Conservation (phyloP, 2,329 filamentous ascomycete species). For the Penicillium oxalicum region DNA sequence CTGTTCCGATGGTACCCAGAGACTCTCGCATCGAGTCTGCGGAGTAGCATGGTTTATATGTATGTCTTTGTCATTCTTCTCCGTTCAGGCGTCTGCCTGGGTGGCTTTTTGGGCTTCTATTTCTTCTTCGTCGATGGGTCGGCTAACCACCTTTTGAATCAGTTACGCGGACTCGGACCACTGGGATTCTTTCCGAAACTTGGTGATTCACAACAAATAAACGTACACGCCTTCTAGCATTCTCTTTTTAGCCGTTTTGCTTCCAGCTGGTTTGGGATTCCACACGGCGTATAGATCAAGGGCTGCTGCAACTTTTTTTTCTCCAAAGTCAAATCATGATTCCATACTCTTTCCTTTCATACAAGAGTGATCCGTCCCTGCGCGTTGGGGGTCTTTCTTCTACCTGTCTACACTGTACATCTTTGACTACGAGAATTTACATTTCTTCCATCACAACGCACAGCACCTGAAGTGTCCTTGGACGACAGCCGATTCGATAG, state of each 20-base stretch:
- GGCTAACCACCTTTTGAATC: conserved; percentile 3
- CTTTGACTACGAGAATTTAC: too few species aligned
- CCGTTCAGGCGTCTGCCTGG: too few species aligned
- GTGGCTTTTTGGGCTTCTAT: not conserved
- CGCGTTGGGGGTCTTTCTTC: too few species aligned
- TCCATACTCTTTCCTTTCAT: not conserved
- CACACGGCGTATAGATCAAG: conserved; percentile 18
- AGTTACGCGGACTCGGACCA: conserved; percentile 74
- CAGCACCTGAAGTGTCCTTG: too few species aligned
- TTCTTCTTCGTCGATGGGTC: not conserved
- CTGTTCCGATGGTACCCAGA: conserved; percentile 89
- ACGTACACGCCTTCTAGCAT: not conserved
- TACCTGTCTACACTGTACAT: too few species aligned
- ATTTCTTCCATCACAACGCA: too few species aligned
- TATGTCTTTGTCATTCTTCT: conserved; percentile 49
- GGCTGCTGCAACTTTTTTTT: conserved; percentile 1
- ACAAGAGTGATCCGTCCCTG: too few species aligned
- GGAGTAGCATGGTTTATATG: conserved; percentile 96
- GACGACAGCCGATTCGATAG: too few species aligned
- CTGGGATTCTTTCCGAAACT: conserved; percentile 80
- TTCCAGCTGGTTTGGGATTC: conserved; percentile 17
- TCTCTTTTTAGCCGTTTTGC: conserved; percentile 1
- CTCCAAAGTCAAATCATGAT: not conserved
- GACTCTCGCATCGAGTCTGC: conserved; percentile 81
- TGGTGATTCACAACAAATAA: conserved; percentile 76